phyloP scores from a whole-genome alignment of 768 basidiomycete genomes.

The Trametes cubensis region DNA sequence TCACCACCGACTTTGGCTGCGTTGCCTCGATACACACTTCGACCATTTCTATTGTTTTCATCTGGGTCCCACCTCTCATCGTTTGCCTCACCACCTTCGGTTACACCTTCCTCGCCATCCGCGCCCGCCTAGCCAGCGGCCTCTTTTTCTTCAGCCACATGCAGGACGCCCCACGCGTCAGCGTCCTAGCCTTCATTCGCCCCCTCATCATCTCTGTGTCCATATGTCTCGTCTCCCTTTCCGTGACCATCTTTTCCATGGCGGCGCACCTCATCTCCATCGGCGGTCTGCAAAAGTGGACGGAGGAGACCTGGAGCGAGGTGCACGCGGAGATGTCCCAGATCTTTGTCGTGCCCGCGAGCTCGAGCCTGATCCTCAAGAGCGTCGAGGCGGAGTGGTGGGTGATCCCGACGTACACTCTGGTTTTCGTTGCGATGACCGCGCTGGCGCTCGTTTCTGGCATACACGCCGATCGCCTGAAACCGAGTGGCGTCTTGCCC shows the following conservation, averaged over 20 bases:
- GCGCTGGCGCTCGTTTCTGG: slow-evolving; percentile 12
- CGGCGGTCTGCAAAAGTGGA: slow-evolving; percentile 28
- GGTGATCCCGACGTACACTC: slow-evolving; percentile 20
- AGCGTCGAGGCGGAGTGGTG: slow-evolving; percentile 23
- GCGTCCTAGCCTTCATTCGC: slow-evolving; percentile 30
- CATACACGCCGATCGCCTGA: slow-evolving; percentile 16
- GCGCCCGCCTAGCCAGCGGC: slow-evolving; percentile 46
- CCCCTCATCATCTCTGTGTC: slow-evolving; percentile 26
- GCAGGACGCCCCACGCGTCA: slow-evolving; percentile 19
- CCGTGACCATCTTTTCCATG: slow-evolving; percentile 25
- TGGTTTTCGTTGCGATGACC: slow-evolving; percentile 20
- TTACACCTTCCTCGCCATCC: slow-evolving; percentile 43
- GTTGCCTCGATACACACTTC: slow-evolving; percentile 41
- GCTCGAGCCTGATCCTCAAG: not conserved
- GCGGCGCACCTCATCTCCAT: slow-evolving; percentile 18
- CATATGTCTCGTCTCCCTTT: slow-evolving; percentile 23
- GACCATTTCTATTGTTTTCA: slow-evolving; percentile 41
- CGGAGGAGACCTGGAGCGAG: slow-evolving; percentile 22
- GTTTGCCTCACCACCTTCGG: slow-evolving; percentile 36
- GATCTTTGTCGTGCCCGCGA: slow-evolving; percentile 20
- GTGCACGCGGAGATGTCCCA: slow-evolving; percentile 29
- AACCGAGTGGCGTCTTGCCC: slow-evolving; percentile 15
- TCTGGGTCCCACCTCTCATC: slow-evolving; percentile 42
- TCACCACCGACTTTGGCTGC: slow-evolving; percentile 38
- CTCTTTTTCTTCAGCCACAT: slow-evolving; percentile 35